Conservation (phyloP, 192 early-diverging fungal species). For the Entophlyctis luteolus region DNA sequence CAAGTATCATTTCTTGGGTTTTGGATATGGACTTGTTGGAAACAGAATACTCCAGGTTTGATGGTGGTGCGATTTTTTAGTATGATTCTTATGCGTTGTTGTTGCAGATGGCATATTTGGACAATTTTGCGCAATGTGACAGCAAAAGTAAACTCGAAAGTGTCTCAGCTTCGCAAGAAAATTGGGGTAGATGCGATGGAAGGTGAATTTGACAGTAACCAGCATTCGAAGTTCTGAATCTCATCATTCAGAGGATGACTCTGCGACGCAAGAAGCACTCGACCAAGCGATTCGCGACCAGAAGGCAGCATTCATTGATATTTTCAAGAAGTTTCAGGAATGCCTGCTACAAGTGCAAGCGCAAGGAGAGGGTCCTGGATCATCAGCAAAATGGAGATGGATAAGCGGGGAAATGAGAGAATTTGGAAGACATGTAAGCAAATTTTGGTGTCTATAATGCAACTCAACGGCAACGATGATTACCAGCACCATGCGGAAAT, state of each 20-base stretch:
- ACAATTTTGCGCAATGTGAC: slow-evolving; percentile 81
- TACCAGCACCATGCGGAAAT: slow-evolving; percentile 62
- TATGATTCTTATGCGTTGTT: neutral
- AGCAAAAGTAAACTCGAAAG: slow-evolving; percentile 80
- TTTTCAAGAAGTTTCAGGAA: slow-evolving; percentile 60
- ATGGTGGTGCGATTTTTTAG: neutral
- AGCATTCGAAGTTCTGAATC: neutral
- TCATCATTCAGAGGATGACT: slow-evolving; percentile 39
- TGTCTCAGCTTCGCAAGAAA: slow-evolving; percentile 62
- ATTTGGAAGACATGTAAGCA: slow-evolving; percentile 63
- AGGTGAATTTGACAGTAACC: neutral
- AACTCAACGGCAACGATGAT: too few relatives aligned
- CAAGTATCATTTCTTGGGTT: slow-evolving; percentile 74
- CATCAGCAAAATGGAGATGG: slow-evolving; percentile 54
- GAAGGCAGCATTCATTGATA: slow-evolving; percentile 71
- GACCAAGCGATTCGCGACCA: slow-evolving; percentile 71
- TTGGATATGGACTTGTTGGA: slow-evolving; percentile 43
- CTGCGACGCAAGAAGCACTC: slow-evolving; percentile 60
- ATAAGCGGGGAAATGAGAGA: slow-evolving; percentile 59
- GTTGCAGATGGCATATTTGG: slow-evolving; percentile 68
- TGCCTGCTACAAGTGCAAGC: slow-evolving; percentile 1
- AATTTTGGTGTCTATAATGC: too few relatives aligned
- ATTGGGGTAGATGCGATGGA: slow-evolving; percentile 34
- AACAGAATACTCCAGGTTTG: slow-evolving; percentile 26
- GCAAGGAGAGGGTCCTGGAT: slow-evolving; percentile 17